These are phyloP conservation scores for Dictyostelium citrinum DNA, from an alignment of 78 protist genomes.

Conservation along the genomic window DNA sequence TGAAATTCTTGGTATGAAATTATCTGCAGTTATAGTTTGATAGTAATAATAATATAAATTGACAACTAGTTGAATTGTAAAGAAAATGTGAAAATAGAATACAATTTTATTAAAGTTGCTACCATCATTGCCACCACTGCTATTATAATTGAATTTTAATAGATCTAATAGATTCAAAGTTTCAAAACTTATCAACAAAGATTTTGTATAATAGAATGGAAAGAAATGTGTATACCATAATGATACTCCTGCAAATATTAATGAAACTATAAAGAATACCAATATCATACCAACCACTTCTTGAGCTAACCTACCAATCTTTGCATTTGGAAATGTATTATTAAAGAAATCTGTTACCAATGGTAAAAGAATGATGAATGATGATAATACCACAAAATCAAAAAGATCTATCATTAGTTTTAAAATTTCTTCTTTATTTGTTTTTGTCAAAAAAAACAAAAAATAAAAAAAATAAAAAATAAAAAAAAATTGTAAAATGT, in stretches of 20 bases:
- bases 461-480: too few species aligned
- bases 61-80: neutral
- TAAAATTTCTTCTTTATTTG: neutral
- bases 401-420: conserved; percentile 6
- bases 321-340: conserved; percentile 62
- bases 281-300: conserved; percentile 22
- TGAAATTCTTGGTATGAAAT: neutral
- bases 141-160: neutral
- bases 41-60: conserved; percentile 24
- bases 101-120: neutral
- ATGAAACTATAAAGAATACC: conserved; percentile 18
- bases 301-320: conserved; percentile 60
- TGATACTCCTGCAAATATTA: conserved; percentile 17
- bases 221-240: conserved; percentile 33
- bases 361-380: conserved; percentile 43
- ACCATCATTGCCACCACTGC: too few species aligned
- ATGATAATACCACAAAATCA: conserved; percentile 32
- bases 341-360: conserved; percentile 35
- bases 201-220: conserved; percentile 1
- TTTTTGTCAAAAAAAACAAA: neutral
- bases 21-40: neutral
- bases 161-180: neutral
- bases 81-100: neutral
- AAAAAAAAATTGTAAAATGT: too few species aligned
- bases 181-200: neutral